Base-by-base conservation (phyloP, 805 yeast genomes). In the Isabelozyma gotoi region DNA sequence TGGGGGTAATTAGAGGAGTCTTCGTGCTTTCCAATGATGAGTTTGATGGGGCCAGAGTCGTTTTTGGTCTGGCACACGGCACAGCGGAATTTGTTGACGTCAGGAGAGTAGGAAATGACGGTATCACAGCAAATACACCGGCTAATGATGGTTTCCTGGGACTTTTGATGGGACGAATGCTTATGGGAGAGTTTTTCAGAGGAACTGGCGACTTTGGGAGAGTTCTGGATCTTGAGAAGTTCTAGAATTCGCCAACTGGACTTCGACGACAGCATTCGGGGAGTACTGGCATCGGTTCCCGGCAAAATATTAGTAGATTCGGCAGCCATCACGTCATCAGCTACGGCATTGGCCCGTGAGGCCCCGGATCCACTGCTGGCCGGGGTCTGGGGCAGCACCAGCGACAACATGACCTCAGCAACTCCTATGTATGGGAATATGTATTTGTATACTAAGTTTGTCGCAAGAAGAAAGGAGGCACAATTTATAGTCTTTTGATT, bases 11-110 rank as follows among this genome's bases (percentile, higher is more conserved):
- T 12, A 18, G 18, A 15, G 7, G 38, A 29, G 7, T 29, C 35
- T 16, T 19, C 27, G 20, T 35, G 1, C 12, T 24, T 19, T 10
- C 11, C 24, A 12, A 19, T n/a, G 14, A 16, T 11, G 20, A 35
- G 14, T 12, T 18, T 20, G 31, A 36, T 10, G 7, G 31, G 31
- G 7, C 5, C 39, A 11, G 8, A 18, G n/a, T 20, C 47, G 24
- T 68, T 65, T 1, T 80, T 80, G 5, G 84, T 75, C 31, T 69
- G 73, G 53, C 96, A 87, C 3, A 80, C 69, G 0, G 82, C 69
- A 55, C 96, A 87, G 44, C 77, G 74, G 56, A 78, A 82, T 44
- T 70, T 70, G n/a, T 43, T 32, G 7, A 63, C 45, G 12, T 47
- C 52, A 19, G 47, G 51, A 1, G 69, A 65, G 39, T 61, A 63